Conservation (phyloP, 1,284 basidiomycete species). For the Schizopora paradoxa region DNA sequence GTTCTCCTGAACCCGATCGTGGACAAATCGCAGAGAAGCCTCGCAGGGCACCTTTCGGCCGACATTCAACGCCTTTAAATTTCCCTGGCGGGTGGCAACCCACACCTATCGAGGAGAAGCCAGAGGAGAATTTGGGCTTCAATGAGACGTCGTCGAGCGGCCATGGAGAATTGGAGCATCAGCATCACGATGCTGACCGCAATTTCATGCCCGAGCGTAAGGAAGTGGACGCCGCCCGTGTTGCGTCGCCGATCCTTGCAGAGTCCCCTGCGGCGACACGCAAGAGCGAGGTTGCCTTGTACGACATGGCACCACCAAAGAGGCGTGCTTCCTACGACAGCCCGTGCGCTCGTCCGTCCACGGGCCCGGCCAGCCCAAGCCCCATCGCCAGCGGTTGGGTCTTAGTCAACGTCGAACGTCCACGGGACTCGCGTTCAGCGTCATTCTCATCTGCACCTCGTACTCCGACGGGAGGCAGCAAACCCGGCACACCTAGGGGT, state of each 20-base stretch:
- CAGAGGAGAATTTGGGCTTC: too few relatives aligned
- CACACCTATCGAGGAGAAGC: conserved; percentile 36
- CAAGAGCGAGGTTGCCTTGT: conserved; percentile 15
- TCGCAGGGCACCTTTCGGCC: conserved; percentile 23
- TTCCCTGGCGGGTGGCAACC: conserved; percentile 43
- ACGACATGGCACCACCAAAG: conserved; percentile 3
- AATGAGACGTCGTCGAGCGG: too few relatives aligned
- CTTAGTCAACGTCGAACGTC: conserved; percentile 12
- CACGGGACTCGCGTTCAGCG: not conserved
- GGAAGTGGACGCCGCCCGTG: conserved; percentile 15
- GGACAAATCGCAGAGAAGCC: conserved; percentile 28
- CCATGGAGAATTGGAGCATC: too few relatives aligned
- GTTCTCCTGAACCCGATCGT: conserved; percentile 22
- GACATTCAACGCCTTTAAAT: conserved; percentile 27
- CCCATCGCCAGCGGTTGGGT: conserved; percentile 14
- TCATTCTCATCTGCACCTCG: not conserved
- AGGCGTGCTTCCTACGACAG: too few relatives aligned
- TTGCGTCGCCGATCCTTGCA: conserved; percentile 9
- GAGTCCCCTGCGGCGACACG: conserved; percentile 11
- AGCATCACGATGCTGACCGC: not conserved
- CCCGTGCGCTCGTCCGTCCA: not conserved
- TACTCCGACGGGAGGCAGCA: not conserved
- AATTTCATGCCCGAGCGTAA: conserved; percentile 9
- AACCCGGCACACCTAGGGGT: not conserved
- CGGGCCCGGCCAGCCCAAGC: conserved; percentile 1